phyloP scores from a whole-genome alignment of 148 eudicot species.

The Cornus controversa region DNA sequence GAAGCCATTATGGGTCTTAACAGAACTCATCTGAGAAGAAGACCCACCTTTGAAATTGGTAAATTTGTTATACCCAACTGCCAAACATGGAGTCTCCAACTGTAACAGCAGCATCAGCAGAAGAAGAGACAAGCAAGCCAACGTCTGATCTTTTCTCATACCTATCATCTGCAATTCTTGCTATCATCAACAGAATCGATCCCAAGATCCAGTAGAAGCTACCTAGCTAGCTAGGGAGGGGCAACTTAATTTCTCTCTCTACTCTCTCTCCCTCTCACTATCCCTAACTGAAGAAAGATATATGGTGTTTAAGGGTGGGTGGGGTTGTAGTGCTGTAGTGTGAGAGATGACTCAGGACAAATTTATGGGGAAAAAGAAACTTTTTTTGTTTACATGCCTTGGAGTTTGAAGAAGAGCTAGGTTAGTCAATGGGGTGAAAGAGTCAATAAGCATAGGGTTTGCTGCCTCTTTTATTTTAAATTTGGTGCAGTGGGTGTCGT shows the following conservation, averaged over 20 bases:
- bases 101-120: slow-evolving; percentile 23
- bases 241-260: too few species aligned
- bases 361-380: background rate
- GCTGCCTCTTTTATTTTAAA: slow-evolving; percentile 17
- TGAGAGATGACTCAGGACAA: background rate
- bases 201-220: too few species aligned
- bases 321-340: background rate
- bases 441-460: slow-evolving; percentile 25
- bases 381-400: slow-evolving; percentile 19
- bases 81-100: slow-evolving; percentile 34
- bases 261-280: slow-evolving; percentile 10
- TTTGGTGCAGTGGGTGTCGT: slow-evolving; percentile 27
- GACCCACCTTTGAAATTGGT: slow-evolving; percentile 31
- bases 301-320: background rate
- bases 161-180: slow-evolving; percentile 12
- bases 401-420: slow-evolving; percentile 23
- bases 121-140: slow-evolving; percentile 36
- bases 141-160: slow-evolving; percentile 29
- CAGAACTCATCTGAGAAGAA: slow-evolving; percentile 7
- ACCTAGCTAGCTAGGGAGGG: too few species aligned
- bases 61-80: slow-evolving; percentile 27
- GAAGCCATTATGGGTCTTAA: slow-evolving; percentile 21
- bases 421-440: slow-evolving; percentile 16
- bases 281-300: background rate
- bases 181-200: too few species aligned